Evolutionary conservation across 495 filamentous ascomycete genomes (phyloP), one percentile per base, ranked within the genome.

Genomic region (Podospora comata): DNA sequence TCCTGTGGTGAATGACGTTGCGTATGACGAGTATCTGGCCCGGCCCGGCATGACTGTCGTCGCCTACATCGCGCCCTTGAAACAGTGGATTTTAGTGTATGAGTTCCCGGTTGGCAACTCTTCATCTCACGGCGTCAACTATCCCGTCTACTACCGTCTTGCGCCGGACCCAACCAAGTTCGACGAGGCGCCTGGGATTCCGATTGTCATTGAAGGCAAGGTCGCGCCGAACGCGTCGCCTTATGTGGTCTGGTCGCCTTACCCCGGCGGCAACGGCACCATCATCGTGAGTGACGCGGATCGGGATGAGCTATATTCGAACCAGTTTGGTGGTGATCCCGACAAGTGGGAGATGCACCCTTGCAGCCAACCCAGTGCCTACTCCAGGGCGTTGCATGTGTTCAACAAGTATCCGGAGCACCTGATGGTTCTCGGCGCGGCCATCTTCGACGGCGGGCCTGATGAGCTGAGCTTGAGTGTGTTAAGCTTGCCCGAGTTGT

Each of bases 1-100:
- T 9, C 71, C 83, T 11, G 77, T 83, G 6, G 84, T 90, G 30
- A 81, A 90, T 65, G 89, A 91, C 71, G 86, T 89, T 3, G 81
- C 80, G 15, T 86, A 87, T 68, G 72, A 81, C 7, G 84, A 79
- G 11, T 90, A 91, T 70, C 84, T 83, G n/a, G 85, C 84, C 61
- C 84, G 89, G 7, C 89, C 89, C 0, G 89, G 89, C 59, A 92
- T 92, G 89, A 83, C 88, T 6, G 83, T 83, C 13, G 80, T 89
- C 5, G 69, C 73, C 0, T 64, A 69, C 60, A 69, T 76, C 53
- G 67, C 73, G 53, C 71, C 74, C 54, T 60, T 76, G 58, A 68
- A 73, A 11, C 73, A 75, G 53, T 76, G 68, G 67, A 76, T 76
- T 39, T 60, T 76, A 3, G 70, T 73, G 11, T 66, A 74, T 67